A percentile compares a stretch with the other conserved stretches of the same genome.
Conservation (phyloP, 495 filamentous ascomycete species). For the Xylaria longipes region DNA sequence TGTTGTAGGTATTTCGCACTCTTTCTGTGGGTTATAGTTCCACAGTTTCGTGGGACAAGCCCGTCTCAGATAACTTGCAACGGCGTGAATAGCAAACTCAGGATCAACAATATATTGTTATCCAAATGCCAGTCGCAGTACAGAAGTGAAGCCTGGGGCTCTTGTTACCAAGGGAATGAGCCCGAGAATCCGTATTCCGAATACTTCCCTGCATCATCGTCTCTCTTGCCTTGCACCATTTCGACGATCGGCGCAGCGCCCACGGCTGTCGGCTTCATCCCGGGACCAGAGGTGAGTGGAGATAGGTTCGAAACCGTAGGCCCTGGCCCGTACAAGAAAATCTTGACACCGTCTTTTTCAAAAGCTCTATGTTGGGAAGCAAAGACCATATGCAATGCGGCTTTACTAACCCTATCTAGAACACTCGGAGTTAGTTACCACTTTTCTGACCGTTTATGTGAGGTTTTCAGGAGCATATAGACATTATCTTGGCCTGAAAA, state of each 20-base stretch:
- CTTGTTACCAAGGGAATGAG: conserved; percentile 1
- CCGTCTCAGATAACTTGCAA: not conserved
- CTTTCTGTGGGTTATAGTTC: not conserved
- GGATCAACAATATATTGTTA: not conserved
- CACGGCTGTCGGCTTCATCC: conserved; percentile 5
- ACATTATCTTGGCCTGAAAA: too few relatives aligned
- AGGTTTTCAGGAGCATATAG: too few relatives aligned
- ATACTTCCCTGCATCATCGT: conserved; percentile 1
- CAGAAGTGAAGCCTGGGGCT: not conserved
- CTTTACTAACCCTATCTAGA: too few relatives aligned
- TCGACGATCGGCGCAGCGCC: conserved; percentile 5
- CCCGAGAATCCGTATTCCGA: not conserved
- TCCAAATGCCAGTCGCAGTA: not conserved
- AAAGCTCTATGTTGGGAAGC: not conserved
- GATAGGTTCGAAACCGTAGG: conserved; percentile 12
- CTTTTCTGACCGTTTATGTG: too few relatives aligned
- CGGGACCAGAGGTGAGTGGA: not conserved
- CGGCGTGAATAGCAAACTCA: not conserved
- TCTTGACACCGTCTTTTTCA: conserved; percentile 6
- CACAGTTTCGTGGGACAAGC: not conserved
- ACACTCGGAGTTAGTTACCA: too few relatives aligned
- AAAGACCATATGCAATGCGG: conserved; percentile 6
- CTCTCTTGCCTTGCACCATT: conserved; percentile 9
- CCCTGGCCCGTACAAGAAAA: conserved; percentile 11
- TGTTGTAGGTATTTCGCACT: not conserved